Evolutionary conservation across 1,139 yeast genomes (phyloP), one percentile per base, ranked within the genome.

Genomic region (Yamadazyma trypodendri): DNA sequence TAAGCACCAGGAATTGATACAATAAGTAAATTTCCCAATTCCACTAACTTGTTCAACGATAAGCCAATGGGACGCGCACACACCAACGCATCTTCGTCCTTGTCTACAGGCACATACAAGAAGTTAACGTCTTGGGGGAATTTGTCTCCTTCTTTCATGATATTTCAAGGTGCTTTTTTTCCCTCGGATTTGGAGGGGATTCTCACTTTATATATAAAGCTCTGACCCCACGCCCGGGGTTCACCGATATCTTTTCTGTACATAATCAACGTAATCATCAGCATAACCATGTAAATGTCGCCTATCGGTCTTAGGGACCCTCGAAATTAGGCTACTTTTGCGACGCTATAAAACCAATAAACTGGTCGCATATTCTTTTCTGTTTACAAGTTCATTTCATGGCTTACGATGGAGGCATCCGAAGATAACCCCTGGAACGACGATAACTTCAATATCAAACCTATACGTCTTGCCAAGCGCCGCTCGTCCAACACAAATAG

Each of bases 1-100:
- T 87, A 88, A 8, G 96, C 95, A 37, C 95, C 96, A 40, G 96
- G 96, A 22, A 86, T 94, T 37, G 90, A 72, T 24, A 89, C 87
- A 52, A 88, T 69, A 32, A 85, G 78, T 30, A 85, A 69, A 47
- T 75, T 77, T 10, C 58, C 51, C 18, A 50, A 41, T 2, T 28
- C 20, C 11, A 55, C 22, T 10, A 58, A 42, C 17, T 54, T 46
- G 39, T 58, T 61, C 9, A 60, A 33, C 6, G 51, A 43, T 11
- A 61, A 44, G 22, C 42, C 37, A 18, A 53, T 48, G 22, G 63
- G 60, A 34, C 68, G 61, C 32, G 80, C 76, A 52, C 85, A 79
- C 16, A 79, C 73, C 38, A 72, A 61, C 33, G 79, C 67, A 41
- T 63, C 72, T 61, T 67, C 55, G 10, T 44, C 41, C 21, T 49